Conservation (phyloP, 2,329 filamentous ascomycete species). For the Cladophialophora bantiana region DNA sequence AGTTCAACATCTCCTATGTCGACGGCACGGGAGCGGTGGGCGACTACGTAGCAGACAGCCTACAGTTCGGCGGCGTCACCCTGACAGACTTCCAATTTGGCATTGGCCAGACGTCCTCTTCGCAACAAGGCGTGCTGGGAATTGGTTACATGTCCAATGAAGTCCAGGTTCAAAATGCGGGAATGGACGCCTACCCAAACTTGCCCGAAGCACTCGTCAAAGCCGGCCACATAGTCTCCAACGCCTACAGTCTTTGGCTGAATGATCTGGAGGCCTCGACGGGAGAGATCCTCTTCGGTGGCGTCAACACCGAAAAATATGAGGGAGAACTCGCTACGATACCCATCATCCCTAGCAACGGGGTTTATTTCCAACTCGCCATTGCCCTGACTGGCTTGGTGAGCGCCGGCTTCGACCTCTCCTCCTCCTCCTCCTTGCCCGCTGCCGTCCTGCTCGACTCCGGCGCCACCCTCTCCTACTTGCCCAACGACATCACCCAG, state of each 20-base stretch:
- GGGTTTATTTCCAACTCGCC: conserved; percentile 67
- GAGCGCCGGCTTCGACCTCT: conserved; percentile 40
- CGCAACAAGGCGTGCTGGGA: conserved; percentile 77
- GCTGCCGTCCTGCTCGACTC: conserved; percentile 74
- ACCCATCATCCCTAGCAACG: conserved; percentile 65
- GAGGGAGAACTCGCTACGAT: conserved; percentile 68
- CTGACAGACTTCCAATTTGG: conserved; percentile 65
- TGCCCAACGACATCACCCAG: conserved; percentile 61
- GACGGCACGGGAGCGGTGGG: conserved; percentile 79
- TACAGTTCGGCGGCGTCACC: conserved; percentile 58
- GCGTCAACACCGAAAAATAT: conserved; percentile 73
- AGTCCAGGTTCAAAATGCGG: conserved; percentile 65
- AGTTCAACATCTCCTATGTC: conserved; percentile 88
- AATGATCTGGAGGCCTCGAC: conserved; percentile 72
- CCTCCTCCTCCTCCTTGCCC: conserved; percentile 44
- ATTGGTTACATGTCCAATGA: conserved; percentile 85
- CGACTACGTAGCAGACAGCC: conserved; percentile 79
- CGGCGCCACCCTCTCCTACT: conserved; percentile 71
- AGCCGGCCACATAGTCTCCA: conserved; percentile 67
- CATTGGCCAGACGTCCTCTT: conserved; percentile 63
- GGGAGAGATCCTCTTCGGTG: conserved; percentile 76
- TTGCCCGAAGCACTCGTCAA: conserved; percentile 70
- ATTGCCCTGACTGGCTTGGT: conserved; percentile 70
- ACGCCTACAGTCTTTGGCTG: conserved; percentile 76
- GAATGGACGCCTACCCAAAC: conserved; percentile 68